phyloP scores from a whole-genome alignment of 208 protist species.

The Leishmania major region DNA sequence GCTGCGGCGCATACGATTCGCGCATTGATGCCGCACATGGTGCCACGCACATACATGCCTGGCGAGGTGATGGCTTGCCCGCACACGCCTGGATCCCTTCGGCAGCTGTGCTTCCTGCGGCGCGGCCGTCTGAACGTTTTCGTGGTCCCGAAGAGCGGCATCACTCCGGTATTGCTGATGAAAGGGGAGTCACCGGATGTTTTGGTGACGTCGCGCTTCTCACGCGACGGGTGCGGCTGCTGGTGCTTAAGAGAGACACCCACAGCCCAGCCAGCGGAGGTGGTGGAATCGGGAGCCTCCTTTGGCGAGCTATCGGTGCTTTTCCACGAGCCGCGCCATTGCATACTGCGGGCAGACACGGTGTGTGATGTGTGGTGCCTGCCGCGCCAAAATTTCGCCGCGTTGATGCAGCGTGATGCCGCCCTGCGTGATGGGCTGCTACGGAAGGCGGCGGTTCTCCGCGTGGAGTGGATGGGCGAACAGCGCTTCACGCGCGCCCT shows the following conservation, averaged over 20 bases:
- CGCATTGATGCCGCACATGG: conserved; percentile 67
- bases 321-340: conserved; percentile 78
- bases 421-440: conserved; percentile 59
- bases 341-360: conserved; percentile 66
- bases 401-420: conserved; percentile 70
- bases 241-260: not conserved
- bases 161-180: not conserved
- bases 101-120: conserved; percentile 83
- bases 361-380: conserved; percentile 87
- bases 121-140: conserved; percentile 67
- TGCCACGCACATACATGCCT: conserved; percentile 70
- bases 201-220: not conserved
- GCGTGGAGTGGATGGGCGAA: conserved; percentile 84
- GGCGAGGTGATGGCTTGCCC: conserved; percentile 80
- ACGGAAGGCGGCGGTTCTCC: conserved; percentile 79
- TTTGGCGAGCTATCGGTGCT: conserved; percentile 88
- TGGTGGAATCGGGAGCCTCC: conserved; percentile 60
- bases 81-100: conserved; percentile 40
- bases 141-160: conserved; percentile 25
- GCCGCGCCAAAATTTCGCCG: conserved; percentile 58
- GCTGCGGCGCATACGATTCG: conserved; percentile 72
- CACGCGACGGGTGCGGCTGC: conserved; percentile 17
- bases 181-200: not conserved
- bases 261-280: conserved; percentile 18
- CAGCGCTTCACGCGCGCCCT: conserved; percentile 74